These are phyloP conservation scores for Teratosphaeria viscida DNA, from an alignment of 2,329 filamentous ascomycete species.

Conservation along the genomic window DNA sequence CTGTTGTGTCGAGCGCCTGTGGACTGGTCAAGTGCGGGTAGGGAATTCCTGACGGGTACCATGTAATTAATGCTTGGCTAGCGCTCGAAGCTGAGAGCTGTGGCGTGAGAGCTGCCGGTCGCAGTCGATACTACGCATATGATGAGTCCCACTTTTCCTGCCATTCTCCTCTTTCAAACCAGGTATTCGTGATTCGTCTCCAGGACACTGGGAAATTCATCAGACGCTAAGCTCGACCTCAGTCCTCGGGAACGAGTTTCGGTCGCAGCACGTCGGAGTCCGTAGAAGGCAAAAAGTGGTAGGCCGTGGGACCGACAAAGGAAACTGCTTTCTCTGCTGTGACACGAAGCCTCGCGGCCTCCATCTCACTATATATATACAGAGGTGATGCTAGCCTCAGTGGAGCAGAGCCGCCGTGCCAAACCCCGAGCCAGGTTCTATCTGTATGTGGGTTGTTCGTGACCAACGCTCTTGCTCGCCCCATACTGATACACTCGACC, in stretches of 20 bases:
- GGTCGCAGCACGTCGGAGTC: not conserved
- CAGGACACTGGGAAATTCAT: not conserved
- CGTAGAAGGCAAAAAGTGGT: not conserved
- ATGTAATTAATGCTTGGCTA: not conserved
- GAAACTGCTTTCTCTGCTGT: not conserved
- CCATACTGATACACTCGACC: constrained; percentile 15
- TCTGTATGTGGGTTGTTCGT: not conserved
- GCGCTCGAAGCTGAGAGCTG: not conserved
- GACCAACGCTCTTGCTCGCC: constrained; percentile 7
- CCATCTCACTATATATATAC: not conserved
- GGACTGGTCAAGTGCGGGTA: too few species aligned
- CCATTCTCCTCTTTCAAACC: not conserved
- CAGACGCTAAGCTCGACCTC: not conserved
- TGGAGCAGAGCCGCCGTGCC: not conserved
- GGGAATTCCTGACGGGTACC: too few species aligned
- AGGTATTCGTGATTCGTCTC: not conserved
- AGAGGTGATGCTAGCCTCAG: not conserved
- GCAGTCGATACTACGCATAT: not conserved
- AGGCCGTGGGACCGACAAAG: not conserved
- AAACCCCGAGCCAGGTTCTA: not conserved
- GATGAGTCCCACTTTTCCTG: not conserved
- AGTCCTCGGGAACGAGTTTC: not conserved
- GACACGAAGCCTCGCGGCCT: not conserved
- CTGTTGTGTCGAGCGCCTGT: too few species aligned
- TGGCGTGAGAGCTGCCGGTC: not conserved